Conservation (phyloP, 2,329 filamentous ascomycete species). For the Pseudogymnoascus sp. region DNA sequence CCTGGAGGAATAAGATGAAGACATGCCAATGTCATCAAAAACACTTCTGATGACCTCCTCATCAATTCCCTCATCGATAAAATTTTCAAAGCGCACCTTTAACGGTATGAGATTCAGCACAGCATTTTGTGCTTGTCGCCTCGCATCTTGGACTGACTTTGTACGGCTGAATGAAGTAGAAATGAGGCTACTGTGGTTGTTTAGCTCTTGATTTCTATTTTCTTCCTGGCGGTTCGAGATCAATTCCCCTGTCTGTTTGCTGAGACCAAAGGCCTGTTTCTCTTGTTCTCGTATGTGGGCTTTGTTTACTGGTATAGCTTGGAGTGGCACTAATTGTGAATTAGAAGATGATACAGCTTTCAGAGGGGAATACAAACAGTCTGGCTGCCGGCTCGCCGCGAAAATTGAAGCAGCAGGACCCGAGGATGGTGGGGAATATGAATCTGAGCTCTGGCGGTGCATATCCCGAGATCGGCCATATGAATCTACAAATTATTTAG, state of each 20-base stretch:
- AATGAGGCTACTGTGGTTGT: neutral
- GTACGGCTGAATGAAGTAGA: neutral
- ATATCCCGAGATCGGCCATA: neutral
- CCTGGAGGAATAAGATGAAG: slow-evolving; percentile 19
- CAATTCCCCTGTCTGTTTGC: neutral
- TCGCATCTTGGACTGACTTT: slow-evolving; percentile 18
- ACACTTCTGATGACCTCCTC: slow-evolving; percentile 51
- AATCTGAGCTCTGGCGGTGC: slow-evolving; percentile 3
- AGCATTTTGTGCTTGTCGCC: slow-evolving; percentile 54
- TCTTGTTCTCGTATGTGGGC: neutral
- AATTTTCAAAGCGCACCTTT: slow-evolving; percentile 64
- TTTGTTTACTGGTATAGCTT: neutral
- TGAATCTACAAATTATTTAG: neutral
- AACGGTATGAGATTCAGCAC: slow-evolving; percentile 55
- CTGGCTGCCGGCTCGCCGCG: neutral
- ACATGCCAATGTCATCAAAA: slow-evolving; percentile 59
- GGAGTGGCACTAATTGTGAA: neutral
- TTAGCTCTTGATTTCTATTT: neutral
- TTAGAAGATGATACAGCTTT: neutral
- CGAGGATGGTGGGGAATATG: slow-evolving; percentile 1
- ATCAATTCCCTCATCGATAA: slow-evolving; percentile 65
- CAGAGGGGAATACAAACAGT: neutral
- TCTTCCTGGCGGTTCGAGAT: neutral
- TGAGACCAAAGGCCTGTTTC: neutral
- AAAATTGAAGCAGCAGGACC: neutral